Conservation (phyloP, 352 stramenopile genomes). For the Phytophthora colocasiae region DNA sequence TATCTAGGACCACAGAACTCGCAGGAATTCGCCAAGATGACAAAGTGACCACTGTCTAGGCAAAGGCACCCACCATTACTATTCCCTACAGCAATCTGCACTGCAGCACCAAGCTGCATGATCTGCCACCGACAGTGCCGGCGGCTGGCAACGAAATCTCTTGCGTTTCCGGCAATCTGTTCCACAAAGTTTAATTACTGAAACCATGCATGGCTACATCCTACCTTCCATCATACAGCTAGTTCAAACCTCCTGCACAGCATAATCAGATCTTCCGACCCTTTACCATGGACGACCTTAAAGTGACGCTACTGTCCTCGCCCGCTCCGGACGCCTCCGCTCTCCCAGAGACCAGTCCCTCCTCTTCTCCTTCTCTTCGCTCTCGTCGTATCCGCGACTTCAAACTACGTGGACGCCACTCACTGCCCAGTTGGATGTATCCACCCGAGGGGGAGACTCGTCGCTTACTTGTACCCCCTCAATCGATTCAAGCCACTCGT, state of each 20-base stretch:
- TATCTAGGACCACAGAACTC: not conserved
- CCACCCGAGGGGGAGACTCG: constrained; percentile 47
- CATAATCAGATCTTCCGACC: constrained; percentile 27
- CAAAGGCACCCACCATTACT: not conserved
- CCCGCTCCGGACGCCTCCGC: constrained; percentile 22
- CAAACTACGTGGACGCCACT: constrained; percentile 16
- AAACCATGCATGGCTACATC: constrained; percentile 11
- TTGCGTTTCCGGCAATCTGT: not conserved
- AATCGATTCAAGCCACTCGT: constrained; percentile 39
- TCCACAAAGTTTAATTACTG: too few relatives aligned
- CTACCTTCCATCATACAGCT: constrained; percentile 10
- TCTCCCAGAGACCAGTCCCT: constrained; percentile 1
- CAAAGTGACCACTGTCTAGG: not conserved
- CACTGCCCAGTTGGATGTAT: constrained; percentile 51
- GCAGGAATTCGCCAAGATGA: not conserved
- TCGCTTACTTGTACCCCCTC: constrained; percentile 32
- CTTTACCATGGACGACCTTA: constrained; percentile 56
- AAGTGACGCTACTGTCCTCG: constrained; percentile 44
- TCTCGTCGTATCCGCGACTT: constrained; percentile 34
- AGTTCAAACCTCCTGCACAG: not conserved
- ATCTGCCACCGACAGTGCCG: too few relatives aligned
- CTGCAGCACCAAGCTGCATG: too few relatives aligned
- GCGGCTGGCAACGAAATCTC: not conserved
- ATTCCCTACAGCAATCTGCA: too few relatives aligned
- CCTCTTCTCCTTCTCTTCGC: constrained; percentile 17